Evolutionary conservation across 176 grass and related monocot genomes (phyloP), one percentile per base, ranked within the genome.

Genomic region (Puya raimondii): DNA sequence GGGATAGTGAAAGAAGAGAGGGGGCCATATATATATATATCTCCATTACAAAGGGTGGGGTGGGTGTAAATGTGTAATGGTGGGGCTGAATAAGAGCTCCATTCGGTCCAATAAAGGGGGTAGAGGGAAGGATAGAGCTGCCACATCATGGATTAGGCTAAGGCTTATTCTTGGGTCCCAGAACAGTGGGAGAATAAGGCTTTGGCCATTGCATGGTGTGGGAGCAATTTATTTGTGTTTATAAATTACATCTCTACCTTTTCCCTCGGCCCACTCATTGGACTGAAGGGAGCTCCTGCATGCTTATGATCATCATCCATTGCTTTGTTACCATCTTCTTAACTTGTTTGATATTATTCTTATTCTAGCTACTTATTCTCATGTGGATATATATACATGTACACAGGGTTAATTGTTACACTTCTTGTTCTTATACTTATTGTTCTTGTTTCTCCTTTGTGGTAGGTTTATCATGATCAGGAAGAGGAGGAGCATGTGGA

Each of bases 221-320:
- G 70, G 70, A 72, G 70, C 70, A 72, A 72, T 42, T 42, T 42
- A 42, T 7, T 7, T 42, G 33, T 42, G 33, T 42, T 42, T 42
- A 42, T 42, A 6, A 6, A 26, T 26, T 26, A 42, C 33, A 42
- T 42, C 70, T 72, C 70, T 50, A 11, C 11, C 70, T 14, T 15
- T 50, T 42, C 3, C 23, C 70, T 72, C 58, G 8, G 23, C 51
- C 52, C 70, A 23, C 70, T 48, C n/a, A 72, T 72, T 72, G 70
- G 70, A 72, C 70, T 72, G 70, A 72, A 72, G 70, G 70, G 70
- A 72, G 70, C 70, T 72, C 70, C 70, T 59, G 15, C 20, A 15
- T 17, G 15, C 53, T 56, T 56, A 15, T n/a, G 10, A 4, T 56
- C 23, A 23, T 23, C 23, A 23, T 23, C 23, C 16, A 13, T 54